phyloP scores from a whole-genome alignment of 257 asterid genomes.

The Parsonsia alboflavescens region DNA sequence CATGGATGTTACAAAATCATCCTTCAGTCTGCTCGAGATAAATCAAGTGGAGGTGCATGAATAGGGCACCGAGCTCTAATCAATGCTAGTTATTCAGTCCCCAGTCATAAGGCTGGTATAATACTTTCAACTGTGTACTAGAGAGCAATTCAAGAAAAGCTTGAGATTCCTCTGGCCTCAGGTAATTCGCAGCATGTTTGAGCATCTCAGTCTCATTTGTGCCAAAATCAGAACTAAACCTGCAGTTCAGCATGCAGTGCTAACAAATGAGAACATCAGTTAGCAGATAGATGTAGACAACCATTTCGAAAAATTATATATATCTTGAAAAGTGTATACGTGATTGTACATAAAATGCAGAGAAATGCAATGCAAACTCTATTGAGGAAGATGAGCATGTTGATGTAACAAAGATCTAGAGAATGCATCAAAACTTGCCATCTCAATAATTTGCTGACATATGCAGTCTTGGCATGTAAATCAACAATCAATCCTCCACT shows the following conservation, averaged over 20 bases:
- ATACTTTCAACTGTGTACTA: constrained; percentile 51
- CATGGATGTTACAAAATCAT: neutral
- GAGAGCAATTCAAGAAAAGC: constrained; percentile 66
- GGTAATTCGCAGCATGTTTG: constrained; percentile 75
- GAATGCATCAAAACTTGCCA: constrained; percentile 40
- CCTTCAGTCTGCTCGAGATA: neutral
- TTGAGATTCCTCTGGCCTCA: constrained; percentile 47
- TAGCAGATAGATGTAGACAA: neutral
- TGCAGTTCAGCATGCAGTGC: constrained; percentile 19
- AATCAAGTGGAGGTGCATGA: neutral
- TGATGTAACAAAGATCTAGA: neutral
- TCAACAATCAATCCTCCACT: constrained; percentile 61
- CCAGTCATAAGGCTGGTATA: constrained; percentile 68
- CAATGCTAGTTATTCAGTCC: constrained; percentile 54
- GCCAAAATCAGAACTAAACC: constrained; percentile 80
- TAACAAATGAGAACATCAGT: neutral
- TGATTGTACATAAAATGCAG: neutral
- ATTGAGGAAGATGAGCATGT: neutral
- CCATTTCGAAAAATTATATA: neutral
- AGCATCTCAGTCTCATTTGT: constrained; percentile 73
- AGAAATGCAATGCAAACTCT: neutral
- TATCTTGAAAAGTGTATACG: neutral
- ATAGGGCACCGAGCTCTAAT: neutral
- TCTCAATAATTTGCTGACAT: constrained; percentile 50
- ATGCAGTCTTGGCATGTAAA: constrained; percentile 43